These are phyloP conservation scores for Geotrichum restrictum DNA, from an alignment of 1,139 yeast genomes.

Conservation along the genomic window DNA sequence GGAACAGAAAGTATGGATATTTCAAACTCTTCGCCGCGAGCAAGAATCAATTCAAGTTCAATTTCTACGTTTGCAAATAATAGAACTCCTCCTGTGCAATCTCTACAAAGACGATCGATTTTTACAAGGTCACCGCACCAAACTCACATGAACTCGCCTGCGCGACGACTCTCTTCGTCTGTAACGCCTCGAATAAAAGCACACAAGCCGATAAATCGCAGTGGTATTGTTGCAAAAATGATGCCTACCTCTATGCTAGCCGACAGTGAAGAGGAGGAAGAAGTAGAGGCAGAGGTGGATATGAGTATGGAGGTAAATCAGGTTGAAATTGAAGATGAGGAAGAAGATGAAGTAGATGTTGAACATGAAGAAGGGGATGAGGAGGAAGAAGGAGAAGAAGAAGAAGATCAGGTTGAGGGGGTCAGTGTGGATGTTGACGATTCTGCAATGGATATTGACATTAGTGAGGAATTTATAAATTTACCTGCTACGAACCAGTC, in stretches of 20 bases:
- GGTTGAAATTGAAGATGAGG: slow-evolving; percentile 15
- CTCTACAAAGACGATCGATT: slow-evolving; percentile 8
- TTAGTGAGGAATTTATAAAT: slow-evolving; percentile 13
- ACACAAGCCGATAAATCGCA: background rate
- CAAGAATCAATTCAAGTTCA: too few species aligned
- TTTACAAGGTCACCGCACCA: slow-evolving; percentile 24
- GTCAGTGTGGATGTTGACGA: slow-evolving; percentile 18
- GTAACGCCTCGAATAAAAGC: slow-evolving; percentile 17
- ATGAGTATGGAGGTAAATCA: slow-evolving; percentile 15
- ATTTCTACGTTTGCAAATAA: too few species aligned
- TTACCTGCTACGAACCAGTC: slow-evolving; percentile 24
- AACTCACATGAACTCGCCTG: slow-evolving; percentile 29
- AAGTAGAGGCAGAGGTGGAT: slow-evolving; percentile 20
- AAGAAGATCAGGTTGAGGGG: slow-evolving; percentile 16
- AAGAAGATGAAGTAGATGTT: slow-evolving; percentile 2
- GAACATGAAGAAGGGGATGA: slow-evolving; percentile 23
- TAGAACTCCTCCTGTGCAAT: background rate
- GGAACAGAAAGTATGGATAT: slow-evolving; percentile 13
- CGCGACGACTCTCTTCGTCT: slow-evolving; percentile 24
- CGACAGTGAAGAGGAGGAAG: slow-evolving; percentile 18
- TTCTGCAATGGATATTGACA: slow-evolving; percentile 11
- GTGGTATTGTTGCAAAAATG: slow-evolving; percentile 8
- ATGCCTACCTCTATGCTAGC: slow-evolving; percentile 12
- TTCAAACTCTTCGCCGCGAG: background rate
- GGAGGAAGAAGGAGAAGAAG: slow-evolving; percentile 21